Percentiles rank a stretch among this genome's conserved stretches.
These are phyloP conservation scores for Gentiana macrophylla DNA, from an alignment of 257 asterid genomes.

Conservation along the genomic window DNA sequence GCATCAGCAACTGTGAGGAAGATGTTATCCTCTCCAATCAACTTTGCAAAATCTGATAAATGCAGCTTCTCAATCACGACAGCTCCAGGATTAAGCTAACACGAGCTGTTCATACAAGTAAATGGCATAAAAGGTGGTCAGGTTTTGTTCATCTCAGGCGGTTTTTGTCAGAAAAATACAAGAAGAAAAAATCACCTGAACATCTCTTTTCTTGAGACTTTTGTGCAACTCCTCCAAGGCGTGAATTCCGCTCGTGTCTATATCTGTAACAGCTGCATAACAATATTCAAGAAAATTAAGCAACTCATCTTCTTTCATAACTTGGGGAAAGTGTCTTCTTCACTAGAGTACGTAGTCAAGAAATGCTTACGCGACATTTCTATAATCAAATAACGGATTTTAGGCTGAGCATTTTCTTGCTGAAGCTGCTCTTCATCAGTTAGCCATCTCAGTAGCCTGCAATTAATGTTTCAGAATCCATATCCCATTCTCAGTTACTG, in stretches of 20 bases:
- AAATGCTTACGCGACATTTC: constrained; percentile 51
- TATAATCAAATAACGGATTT: constrained; percentile 40
- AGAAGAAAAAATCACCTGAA: constrained; percentile 27
- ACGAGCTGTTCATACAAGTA: constrained; percentile 36
- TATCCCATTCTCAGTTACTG: background rate
- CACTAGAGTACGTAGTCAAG: no score
- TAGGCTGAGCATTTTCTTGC: constrained; percentile 16
- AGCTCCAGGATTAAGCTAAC: constrained; percentile 73
- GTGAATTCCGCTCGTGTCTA: constrained; percentile 88
- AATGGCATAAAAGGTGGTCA: background rate
- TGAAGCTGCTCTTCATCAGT: constrained; percentile 52
- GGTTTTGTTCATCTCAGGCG: background rate
- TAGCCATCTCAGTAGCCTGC: constrained; percentile 51
- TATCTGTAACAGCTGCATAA: constrained; percentile 78
- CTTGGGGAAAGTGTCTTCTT: background rate
- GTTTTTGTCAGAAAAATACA: background rate
- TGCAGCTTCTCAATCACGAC: constrained; percentile 57
- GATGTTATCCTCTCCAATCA: constrained; percentile 55
- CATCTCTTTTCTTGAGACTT: constrained; percentile 41
- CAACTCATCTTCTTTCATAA: background rate
- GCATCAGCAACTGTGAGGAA: constrained; percentile 78
- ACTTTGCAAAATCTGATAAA: constrained; percentile 29
- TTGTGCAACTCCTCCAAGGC: constrained; percentile 60
- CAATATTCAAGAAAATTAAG: background rate
- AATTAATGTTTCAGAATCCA: background rate